Evolutionary conservation across 2,329 filamentous ascomycete genomes (phyloP), one percentile per base, ranked within the genome.

Genomic region (Microsporum ferrugineum): DNA sequence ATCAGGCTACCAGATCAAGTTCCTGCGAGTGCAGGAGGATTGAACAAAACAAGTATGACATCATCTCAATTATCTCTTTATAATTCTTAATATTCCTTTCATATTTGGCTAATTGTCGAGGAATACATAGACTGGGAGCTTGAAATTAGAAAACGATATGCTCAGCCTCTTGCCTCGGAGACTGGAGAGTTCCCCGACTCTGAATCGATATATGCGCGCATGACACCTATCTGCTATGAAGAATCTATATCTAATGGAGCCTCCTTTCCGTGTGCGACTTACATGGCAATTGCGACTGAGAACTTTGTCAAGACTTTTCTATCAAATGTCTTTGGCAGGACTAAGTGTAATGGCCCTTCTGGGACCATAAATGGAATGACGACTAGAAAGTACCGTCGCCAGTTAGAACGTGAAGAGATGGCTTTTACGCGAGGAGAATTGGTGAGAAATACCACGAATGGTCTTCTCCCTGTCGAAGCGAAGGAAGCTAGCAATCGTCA

Each of bases 391-490:
- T 96, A 92, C 73, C 84, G 84, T 65, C 81, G 82, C 62, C 88
- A 89, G 70, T 79, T 96, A 8, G 83, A 84, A 60, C 79, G 80
- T 55, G 91, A 96, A 72, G 91, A 96, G 70, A 82, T 87, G 49
- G 82, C 84, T 0, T 85, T 83, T 31, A 81, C 84, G 45, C 80
- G 84, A n/a, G 90, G 91, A 3, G 88, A 91, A 67, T 72, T 95
- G 1, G 78, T 82, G 17, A 82, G 89, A 66, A 88, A 91, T 62
- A 86, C 88, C 63, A 73, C 75, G 23, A 86, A 83, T 56, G 91
- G 91, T 0, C 75, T 95, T 33, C 76, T 96, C 4, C 92, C 91
- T 0, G 77, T 91, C 39, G 91, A 96, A 73, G 84, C 88, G 2
- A 90, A 88, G 70, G 86, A 87, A 59, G 86, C 88, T 14, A 83